Percentiles rank a stretch among this genome's conserved stretches.
These are phyloP conservation scores for Onygena corvina DNA, from an alignment of 2,329 filamentous ascomycete species.

Conservation along the genomic window DNA sequence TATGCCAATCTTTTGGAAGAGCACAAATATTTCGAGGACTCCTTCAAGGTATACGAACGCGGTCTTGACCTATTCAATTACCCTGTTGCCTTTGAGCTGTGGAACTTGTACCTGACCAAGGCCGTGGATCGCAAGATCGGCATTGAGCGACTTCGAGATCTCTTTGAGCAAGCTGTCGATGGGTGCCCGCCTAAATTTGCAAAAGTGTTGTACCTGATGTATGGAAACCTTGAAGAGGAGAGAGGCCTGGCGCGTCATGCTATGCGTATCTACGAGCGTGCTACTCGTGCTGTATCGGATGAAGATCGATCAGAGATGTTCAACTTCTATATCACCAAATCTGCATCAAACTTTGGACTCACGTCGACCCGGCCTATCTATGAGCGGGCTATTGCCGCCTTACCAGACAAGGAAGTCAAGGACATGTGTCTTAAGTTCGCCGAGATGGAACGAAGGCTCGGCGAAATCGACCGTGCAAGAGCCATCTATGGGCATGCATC, in stretches of 20 bases:
- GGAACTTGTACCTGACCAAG: conserved; percentile 97
- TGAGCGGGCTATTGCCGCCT: conserved; percentile 83
- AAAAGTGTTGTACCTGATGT: conserved; percentile 94
- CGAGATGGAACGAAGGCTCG: conserved; percentile 83
- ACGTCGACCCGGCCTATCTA: conserved; percentile 92
- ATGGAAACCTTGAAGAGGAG: conserved; percentile 92
- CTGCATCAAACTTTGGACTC: conserved; percentile 91
- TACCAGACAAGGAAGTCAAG: conserved; percentile 84
- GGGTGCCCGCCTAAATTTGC: conserved; percentile 91
- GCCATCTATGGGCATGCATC: conserved; percentile 95
- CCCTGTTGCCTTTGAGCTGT: conserved; percentile 93
- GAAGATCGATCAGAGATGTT: conserved; percentile 96
- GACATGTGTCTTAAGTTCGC: conserved; percentile 99
- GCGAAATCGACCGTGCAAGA: conserved; percentile 86
- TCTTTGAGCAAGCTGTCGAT: conserved; percentile 95
- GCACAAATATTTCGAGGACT: conserved; percentile 89
- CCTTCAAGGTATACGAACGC: conserved; percentile 94
- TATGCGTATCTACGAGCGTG: conserved; percentile 97
- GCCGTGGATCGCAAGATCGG: conserved; percentile 92
- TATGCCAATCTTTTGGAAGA: conserved; percentile 94
- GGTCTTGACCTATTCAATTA: conserved; percentile 97
- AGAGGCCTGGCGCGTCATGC: conserved; percentile 86
- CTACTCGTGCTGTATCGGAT: conserved; percentile 85
- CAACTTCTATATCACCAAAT: conserved; percentile 98
- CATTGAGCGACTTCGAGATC: conserved; percentile 82